Evolutionary conservation across 257 asterid genomes (phyloP).

Genomic region (Oldenlandia corymbosa): DNA sequence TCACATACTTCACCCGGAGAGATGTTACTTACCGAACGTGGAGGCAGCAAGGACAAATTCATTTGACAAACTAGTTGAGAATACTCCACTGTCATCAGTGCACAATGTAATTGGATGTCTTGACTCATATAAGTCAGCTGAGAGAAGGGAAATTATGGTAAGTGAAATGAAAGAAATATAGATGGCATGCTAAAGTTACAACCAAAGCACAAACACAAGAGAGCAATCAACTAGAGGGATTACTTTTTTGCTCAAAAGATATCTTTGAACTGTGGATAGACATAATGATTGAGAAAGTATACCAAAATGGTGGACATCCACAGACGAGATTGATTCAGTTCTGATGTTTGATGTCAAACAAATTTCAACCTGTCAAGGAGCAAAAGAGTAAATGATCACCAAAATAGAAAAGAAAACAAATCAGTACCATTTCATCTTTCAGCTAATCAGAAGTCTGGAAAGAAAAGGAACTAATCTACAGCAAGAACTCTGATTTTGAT

Average conservation of each 20-base stretch:
- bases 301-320: constrained; percentile 96
- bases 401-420: neutral
- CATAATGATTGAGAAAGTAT: constrained; percentile 21
- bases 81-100: constrained; percentile 85
- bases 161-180: neutral
- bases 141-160: constrained; percentile 23
- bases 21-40: constrained; percentile 48
- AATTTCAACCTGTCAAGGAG: constrained; percentile 71
- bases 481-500: neutral
- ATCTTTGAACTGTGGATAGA: neutral
- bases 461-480: neutral
- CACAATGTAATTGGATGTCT: constrained; percentile 71
- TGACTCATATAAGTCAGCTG: constrained; percentile 71
- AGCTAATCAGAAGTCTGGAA: neutral
- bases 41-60: constrained; percentile 62
- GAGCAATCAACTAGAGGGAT: neutral
- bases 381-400: neutral
- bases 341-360: constrained; percentile 90
- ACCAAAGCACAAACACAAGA: neutral
- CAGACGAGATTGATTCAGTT: constrained; percentile 73
- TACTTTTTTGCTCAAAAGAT: neutral
- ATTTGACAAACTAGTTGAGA: constrained; percentile 66
- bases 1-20: neutral
- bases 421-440: neutral
- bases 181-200: neutral